A percentile compares a stretch with the other conserved stretches of the same genome.
phyloP scores from a whole-genome alignment of 208 protist species.

The Trypanosoma boissoni region DNA sequence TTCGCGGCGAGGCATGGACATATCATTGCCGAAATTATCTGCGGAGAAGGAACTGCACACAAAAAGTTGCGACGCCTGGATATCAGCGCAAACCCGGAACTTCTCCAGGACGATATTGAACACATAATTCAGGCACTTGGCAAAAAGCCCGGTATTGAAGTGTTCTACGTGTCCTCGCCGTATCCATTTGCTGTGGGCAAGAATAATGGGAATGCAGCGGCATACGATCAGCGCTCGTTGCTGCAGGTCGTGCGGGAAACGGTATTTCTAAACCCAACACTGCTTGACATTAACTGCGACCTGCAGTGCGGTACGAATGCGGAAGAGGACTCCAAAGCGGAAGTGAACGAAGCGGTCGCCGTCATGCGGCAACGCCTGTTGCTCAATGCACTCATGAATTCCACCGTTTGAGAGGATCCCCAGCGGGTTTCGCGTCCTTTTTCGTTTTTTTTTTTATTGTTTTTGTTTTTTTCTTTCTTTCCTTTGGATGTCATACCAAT shows the following conservation, averaged over 20 bases:
- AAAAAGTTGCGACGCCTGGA: slow-evolving; percentile 32
- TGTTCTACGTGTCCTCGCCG: slow-evolving; percentile 34
- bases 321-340: slow-evolving; percentile 12
- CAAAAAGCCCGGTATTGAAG: slow-evolving; percentile 33
- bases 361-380: slow-evolving; percentile 45
- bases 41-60: slow-evolving; percentile 8
- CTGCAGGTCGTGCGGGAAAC: slow-evolving; percentile 33
- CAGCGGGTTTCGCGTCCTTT: too few species aligned
- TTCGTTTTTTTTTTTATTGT: slow-evolving; percentile 14
- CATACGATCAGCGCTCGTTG: slow-evolving; percentile 10
- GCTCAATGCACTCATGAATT: slow-evolving; percentile 44
- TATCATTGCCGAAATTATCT: slow-evolving; percentile 25
- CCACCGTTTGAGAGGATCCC: slow-evolving; percentile 4
- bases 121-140: slow-evolving; percentile 25
- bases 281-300: slow-evolving; percentile 38
- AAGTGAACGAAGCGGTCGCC: slow-evolving; percentile 17
- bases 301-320: slow-evolving; percentile 8
- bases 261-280: slow-evolving; percentile 25
- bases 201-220: background rate
- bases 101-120: slow-evolving; percentile 27
- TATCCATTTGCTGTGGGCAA: slow-evolving; percentile 9
- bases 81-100: slow-evolving; percentile 40
- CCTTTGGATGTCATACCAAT: too few species aligned
- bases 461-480: slow-evolving; percentile 18
- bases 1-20: slow-evolving; percentile 47